Evolutionary conservation across 2,329 filamentous ascomycete genomes (phyloP).

Genomic region (Helminthosporium solani): DNA sequence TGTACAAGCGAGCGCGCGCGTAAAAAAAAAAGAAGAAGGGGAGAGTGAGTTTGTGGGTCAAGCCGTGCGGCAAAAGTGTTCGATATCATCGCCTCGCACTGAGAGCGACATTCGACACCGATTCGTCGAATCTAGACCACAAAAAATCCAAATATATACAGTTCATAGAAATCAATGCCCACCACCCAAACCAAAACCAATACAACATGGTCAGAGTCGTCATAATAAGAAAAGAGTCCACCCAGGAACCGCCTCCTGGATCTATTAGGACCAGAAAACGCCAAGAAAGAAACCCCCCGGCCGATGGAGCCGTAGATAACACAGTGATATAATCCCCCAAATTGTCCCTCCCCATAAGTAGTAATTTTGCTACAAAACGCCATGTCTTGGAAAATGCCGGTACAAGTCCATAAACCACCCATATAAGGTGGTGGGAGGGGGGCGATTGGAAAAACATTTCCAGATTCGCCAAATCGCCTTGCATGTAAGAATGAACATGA

Average conservation of each 20-base stretch:
- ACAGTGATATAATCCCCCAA: constrained; percentile 6
- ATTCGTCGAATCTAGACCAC: not conserved
- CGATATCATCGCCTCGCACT: not conserved
- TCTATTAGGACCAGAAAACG: not conserved
- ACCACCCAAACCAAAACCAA: not conserved
- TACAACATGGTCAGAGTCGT: not conserved
- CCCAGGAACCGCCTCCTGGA: not conserved
- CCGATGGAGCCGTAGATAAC: constrained; percentile 4
- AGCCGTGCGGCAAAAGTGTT: not conserved
- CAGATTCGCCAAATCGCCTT: constrained; percentile 36
- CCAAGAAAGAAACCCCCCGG: not conserved
- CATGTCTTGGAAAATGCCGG: constrained; percentile 17
- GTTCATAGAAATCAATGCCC: not conserved
- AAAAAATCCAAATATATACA: constrained; percentile 2
- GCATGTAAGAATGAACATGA: constrained; percentile 22
- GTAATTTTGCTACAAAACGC: constrained; percentile 13
- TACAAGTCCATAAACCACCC: constrained; percentile 24
- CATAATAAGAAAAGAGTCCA: not conserved
- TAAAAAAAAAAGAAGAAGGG: not conserved
- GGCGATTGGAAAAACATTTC: constrained; percentile 3
- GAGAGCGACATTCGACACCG: not conserved
- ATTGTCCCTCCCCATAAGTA: not conserved
- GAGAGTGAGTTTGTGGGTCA: not conserved
- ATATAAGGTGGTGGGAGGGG: constrained; percentile 20
- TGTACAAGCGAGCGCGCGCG: not conserved